Evolutionary conservation across 768 basidiomycete species (phyloP).

Genomic region (Ramaria sp.): DNA sequence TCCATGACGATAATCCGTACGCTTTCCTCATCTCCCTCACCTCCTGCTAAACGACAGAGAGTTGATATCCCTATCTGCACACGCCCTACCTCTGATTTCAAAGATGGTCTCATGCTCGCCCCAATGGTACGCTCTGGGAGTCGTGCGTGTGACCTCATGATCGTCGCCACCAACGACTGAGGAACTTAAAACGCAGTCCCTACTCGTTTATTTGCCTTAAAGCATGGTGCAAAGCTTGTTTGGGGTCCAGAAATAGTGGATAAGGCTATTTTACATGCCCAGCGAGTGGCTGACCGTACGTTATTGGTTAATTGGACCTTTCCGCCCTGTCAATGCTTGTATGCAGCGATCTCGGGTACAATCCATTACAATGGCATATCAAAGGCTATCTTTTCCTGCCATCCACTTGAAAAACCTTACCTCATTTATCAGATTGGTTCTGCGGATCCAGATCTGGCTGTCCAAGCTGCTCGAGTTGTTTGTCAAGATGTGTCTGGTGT

Average conservation of each 20-base stretch:
- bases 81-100: slow-evolving; percentile 66
- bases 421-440: slow-evolving; percentile 95
- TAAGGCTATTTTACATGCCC: slow-evolving; percentile 83
- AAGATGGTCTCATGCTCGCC: slow-evolving; percentile 86
- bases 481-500: slow-evolving; percentile 85
- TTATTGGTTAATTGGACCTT: slow-evolving; percentile 9
- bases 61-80: slow-evolving; percentile 23
- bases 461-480: slow-evolving; percentile 82
- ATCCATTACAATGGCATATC: slow-evolving; percentile 78
- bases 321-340: neutral
- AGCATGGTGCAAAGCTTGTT: slow-evolving; percentile 87
- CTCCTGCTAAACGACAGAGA: slow-evolving; percentile 39
- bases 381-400: slow-evolving; percentile 82
- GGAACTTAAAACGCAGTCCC: slow-evolving; percentile 44
- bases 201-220: slow-evolving; percentile 74
- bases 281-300: slow-evolving; percentile 81
- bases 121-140: slow-evolving; percentile 97
- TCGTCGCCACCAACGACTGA: slow-evolving; percentile 9
- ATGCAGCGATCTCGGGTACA: slow-evolving; percentile 69
- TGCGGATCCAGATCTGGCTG: slow-evolving; percentile 79
- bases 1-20: slow-evolving; percentile 2
- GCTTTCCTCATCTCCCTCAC: neutral
- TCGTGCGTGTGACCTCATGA: slow-evolving; percentile 35
- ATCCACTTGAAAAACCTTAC: slow-evolving; percentile 90
- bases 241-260: slow-evolving; percentile 98